phyloP scores from a whole-genome alignment of 169 alveolate genomes.

The Cryptosporidium sp. region DNA sequence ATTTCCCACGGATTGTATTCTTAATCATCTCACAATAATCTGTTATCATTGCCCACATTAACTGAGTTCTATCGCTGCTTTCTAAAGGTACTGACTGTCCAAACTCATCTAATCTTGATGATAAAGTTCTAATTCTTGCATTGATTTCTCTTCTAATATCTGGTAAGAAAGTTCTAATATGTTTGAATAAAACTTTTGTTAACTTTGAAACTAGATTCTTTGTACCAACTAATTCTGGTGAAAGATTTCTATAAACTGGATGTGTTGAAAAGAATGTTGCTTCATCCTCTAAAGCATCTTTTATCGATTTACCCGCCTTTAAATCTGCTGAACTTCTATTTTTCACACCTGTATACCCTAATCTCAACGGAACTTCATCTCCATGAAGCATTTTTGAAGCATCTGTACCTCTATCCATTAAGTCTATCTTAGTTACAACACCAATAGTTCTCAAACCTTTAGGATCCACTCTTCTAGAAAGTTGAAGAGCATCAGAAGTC shows the following conservation, averaged over 20 bases:
- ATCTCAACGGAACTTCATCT: slow-evolving; percentile 94
- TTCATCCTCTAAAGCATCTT: slow-evolving; percentile 92
- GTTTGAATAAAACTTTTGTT: slow-evolving; percentile 95
- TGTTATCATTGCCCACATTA: slow-evolving; percentile 97
- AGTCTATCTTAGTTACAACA: slow-evolving; percentile 96
- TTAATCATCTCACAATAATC: slow-evolving; percentile 96
- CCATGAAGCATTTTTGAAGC: slow-evolving; percentile 95
- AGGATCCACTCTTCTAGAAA: slow-evolving; percentile 97
- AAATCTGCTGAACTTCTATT: slow-evolving; percentile 94
- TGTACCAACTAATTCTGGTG: slow-evolving; percentile 95
- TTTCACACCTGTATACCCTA: slow-evolving; percentile 97
- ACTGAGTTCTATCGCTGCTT: slow-evolving; percentile 91
- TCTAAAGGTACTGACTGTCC: slow-evolving; percentile 94
- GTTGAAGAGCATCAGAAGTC: slow-evolving; percentile 96
- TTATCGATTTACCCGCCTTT: slow-evolving; percentile 89
- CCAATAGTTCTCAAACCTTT: slow-evolving; percentile 96
- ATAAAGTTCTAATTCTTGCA: slow-evolving; percentile 77
- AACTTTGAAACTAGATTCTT: slow-evolving; percentile 93
- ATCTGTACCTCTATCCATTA: slow-evolving; percentile 98
- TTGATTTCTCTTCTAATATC: slow-evolving; percentile 93
- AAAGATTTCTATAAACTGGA: slow-evolving; percentile 93
- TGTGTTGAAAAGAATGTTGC: slow-evolving; percentile 91
- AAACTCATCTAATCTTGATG: slow-evolving; percentile 87
- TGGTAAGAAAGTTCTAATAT: slow-evolving; percentile 95
- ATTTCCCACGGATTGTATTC: slow-evolving; percentile 95